Conservation (phyloP, 148 eudicot genomes). For the Simmondsia chinensis region DNA sequence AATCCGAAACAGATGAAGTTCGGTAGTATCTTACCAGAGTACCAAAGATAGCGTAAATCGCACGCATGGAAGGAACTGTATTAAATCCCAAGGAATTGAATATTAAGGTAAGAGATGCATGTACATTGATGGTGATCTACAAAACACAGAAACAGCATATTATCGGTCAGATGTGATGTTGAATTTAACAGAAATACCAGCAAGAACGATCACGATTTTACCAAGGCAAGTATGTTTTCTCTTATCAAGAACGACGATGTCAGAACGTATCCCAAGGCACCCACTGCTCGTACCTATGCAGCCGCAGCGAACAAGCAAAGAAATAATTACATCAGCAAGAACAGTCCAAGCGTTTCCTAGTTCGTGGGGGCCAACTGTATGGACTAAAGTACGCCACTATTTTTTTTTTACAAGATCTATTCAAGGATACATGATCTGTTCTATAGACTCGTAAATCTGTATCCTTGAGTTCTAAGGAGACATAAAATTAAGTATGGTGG, state of each 20-base stretch:
- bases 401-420: no score
- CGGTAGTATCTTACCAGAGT: constrained; percentile 79
- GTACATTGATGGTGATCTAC: constrained; percentile 83
- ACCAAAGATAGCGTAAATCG: constrained; percentile 68
- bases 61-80: constrained; percentile 66
- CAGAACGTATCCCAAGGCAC: constrained; percentile 72
- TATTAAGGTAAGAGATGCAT: constrained; percentile 57
- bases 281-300: constrained; percentile 76
- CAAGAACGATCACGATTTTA: no score
- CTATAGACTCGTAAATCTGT: no score
- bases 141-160: constrained; percentile 1
- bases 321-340: no score
- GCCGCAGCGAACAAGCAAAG: constrained; percentile 2
- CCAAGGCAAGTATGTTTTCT: constrained; percentile 92
- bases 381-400: no score
- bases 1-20: no score
- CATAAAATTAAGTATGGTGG: background rate
- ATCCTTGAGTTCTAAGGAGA: no score
- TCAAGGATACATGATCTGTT: no score
- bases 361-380: no score
- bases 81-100: constrained; percentile 53
- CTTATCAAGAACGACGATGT: constrained; percentile 75
- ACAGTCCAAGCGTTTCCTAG: no score
- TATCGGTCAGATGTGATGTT: no score
- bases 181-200: no score